Percentiles rank a stretch among this genome's conserved stretches.
phyloP scores from a whole-genome alignment of 441 rosid species.

The Pelargonium fulgidum region DNA sequence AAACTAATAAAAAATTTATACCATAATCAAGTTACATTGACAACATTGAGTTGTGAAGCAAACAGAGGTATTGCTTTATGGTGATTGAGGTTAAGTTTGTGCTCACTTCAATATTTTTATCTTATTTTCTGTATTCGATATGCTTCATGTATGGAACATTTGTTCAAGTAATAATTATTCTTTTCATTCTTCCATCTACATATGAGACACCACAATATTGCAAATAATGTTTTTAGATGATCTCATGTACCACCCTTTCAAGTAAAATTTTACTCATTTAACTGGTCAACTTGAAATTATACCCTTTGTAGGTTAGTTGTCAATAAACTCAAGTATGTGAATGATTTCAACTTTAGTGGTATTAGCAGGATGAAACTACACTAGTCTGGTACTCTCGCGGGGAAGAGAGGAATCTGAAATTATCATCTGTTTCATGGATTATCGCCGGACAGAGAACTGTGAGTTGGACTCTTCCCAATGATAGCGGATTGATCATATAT shows the following conservation, averaged over 20 bases:
- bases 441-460: conserved; percentile 96
- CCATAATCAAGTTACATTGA: no score
- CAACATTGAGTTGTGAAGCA: no score
- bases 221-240: no score
- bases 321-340: conserved; percentile 5
- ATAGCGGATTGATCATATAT: not conserved
- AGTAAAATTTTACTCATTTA: no score
- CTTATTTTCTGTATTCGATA: no score
- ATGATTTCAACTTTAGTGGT: conserved; percentile 1
- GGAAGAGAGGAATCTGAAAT: conserved; percentile 84
- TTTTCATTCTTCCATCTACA: not conserved
- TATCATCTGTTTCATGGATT: conserved; percentile 81
- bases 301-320: not conserved
- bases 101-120: no score
- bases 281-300: not conserved
- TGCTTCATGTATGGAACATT: not conserved
- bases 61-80: no score
- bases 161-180: not conserved
- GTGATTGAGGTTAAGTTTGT: no score
- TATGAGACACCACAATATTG: no score
- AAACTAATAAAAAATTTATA: no score
- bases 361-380: conserved; percentile 75
- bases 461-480: conserved; percentile 29
- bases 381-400: conserved; percentile 93
- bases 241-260: no score